Conservation (phyloP, 768 basidiomycete genomes). For the Amanita rimosa region DNA sequence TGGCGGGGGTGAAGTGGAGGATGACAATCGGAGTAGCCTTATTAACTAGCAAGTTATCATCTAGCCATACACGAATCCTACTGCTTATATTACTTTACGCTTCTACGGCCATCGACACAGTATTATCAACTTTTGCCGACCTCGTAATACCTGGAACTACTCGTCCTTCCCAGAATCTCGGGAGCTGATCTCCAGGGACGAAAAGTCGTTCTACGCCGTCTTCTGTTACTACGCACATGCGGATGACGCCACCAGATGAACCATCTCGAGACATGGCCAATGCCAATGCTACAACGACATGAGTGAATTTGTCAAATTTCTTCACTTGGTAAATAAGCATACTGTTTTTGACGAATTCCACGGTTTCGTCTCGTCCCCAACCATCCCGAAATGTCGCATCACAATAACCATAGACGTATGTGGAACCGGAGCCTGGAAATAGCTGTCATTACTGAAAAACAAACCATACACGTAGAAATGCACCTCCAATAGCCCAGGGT, state of each 20-base stretch:
- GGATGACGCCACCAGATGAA: slow-evolving; percentile 93
- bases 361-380: slow-evolving; percentile 81
- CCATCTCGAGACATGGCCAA: slow-evolving; percentile 98
- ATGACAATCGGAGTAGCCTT: slow-evolving; percentile 10
- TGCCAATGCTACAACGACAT: slow-evolving; percentile 53
- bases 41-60: slow-evolving; percentile 1
- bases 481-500: slow-evolving; percentile 98
- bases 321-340: slow-evolving; percentile 15
- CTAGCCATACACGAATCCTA: slow-evolving; percentile 5
- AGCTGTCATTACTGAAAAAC: slow-evolving; percentile 1
- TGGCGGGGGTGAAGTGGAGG: slow-evolving; percentile 47
- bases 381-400: slow-evolving; percentile 96
- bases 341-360: slow-evolving; percentile 97
- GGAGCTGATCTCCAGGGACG: slow-evolving; percentile 82
- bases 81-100: slow-evolving; percentile 16
- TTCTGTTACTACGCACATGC: slow-evolving; percentile 95
- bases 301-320: slow-evolving; percentile 4
- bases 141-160: slow-evolving; percentile 47
- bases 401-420: slow-evolving; percentile 98
- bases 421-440: slow-evolving; percentile 76
- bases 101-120: slow-evolving; percentile 40
- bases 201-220: slow-evolving; percentile 88
- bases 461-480: slow-evolving; percentile 2
- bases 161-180: slow-evolving; percentile 81
- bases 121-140: slow-evolving; percentile 19